Percentiles rank a stretch among this genome's conserved stretches.
Evolutionary conservation across 2,329 filamentous ascomycete species (phyloP).

Genomic region (Monosporascus sp.): DNA sequence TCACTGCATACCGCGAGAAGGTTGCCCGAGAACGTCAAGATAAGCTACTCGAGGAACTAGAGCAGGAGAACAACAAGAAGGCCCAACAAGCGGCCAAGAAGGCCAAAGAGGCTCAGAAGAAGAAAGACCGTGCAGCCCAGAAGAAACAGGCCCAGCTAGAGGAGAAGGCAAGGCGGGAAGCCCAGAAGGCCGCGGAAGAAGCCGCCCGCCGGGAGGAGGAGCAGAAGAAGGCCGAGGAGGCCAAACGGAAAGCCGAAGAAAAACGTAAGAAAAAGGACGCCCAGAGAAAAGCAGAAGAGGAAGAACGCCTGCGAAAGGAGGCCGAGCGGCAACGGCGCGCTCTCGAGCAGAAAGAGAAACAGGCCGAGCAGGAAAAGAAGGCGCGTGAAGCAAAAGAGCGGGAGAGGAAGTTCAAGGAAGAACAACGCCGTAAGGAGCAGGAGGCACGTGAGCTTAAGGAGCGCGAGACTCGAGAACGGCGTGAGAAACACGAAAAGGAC

Average conservation of each 20-base stretch:
- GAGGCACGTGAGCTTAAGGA: slow-evolving; percentile 68
- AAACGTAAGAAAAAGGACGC: slow-evolving; percentile 87
- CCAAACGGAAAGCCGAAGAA: slow-evolving; percentile 77
- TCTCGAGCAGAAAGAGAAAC: slow-evolving; percentile 79
- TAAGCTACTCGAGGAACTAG: slow-evolving; percentile 84
- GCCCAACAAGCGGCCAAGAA: slow-evolving; percentile 86
- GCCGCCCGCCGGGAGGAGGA: slow-evolving; percentile 70
- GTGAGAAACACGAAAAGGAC: slow-evolving; percentile 53
- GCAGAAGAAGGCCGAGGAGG: slow-evolving; percentile 73
- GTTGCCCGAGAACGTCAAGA: slow-evolving; percentile 88
- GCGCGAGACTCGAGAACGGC: slow-evolving; percentile 53
- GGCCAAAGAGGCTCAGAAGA: slow-evolving; percentile 88
- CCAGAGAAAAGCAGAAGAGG: slow-evolving; percentile 84
- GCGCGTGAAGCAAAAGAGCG: slow-evolving; percentile 71
- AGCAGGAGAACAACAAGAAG: slow-evolving; percentile 74
- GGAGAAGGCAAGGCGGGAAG: slow-evolving; percentile 81
- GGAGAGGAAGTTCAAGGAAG: slow-evolving; percentile 81
- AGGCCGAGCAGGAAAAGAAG: slow-evolving; percentile 81
- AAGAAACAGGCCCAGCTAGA: slow-evolving; percentile 89
- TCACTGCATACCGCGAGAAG: slow-evolving; percentile 97
- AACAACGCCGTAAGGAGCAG: slow-evolving; percentile 73
- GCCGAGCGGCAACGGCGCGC: slow-evolving; percentile 73
- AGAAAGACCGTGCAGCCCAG: slow-evolving; percentile 86
- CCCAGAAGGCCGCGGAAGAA: slow-evolving; percentile 85
- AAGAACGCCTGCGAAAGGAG: slow-evolving; percentile 79